Conservation (phyloP, 768 basidiomycete species). For the Rhizopogon vulgaris region DNA sequence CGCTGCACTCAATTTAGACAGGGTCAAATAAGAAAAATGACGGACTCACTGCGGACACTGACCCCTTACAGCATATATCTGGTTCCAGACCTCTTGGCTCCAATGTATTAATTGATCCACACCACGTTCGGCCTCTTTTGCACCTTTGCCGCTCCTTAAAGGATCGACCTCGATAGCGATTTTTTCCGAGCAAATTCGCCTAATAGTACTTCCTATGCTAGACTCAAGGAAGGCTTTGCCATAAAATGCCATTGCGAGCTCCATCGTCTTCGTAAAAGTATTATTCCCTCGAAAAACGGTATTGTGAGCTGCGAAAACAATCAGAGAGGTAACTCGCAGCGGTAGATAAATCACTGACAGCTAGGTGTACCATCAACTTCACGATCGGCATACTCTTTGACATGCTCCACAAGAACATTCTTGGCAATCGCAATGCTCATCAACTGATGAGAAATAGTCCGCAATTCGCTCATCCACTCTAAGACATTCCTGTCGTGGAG, state of each 20-base stretch:
- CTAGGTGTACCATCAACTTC: constrained; percentile 66
- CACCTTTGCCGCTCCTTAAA: constrained; percentile 51
- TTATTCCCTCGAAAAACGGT: constrained; percentile 71
- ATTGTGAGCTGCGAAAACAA: constrained; percentile 50
- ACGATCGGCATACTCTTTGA: constrained; percentile 60
- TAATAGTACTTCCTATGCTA: constrained; percentile 67
- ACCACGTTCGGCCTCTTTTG: constrained; percentile 60
- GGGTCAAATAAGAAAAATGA: constrained; percentile 1
- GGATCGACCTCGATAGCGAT: constrained; percentile 82
- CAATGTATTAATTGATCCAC: constrained; percentile 67
- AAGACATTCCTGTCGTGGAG: constrained; percentile 59
- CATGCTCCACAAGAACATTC: constrained; percentile 57
- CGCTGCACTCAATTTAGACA: constrained; percentile 36
- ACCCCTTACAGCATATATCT: constrained; percentile 66
- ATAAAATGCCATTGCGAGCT: constrained; percentile 75
- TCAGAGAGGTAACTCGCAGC: not conserved
- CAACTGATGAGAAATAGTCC: constrained; percentile 52
- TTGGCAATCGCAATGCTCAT: constrained; percentile 67
- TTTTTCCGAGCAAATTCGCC: constrained; percentile 64
- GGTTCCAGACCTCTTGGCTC: constrained; percentile 76
- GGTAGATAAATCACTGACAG: constrained; percentile 38
- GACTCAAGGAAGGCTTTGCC: constrained; percentile 77
- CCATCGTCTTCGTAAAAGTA: constrained; percentile 67
- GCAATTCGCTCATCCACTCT: constrained; percentile 73
- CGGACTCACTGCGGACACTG: constrained; percentile 69